Base-by-base conservation (phyloP, 176 grass and related monocot species). In the Paspalum vaginatum region DNA sequence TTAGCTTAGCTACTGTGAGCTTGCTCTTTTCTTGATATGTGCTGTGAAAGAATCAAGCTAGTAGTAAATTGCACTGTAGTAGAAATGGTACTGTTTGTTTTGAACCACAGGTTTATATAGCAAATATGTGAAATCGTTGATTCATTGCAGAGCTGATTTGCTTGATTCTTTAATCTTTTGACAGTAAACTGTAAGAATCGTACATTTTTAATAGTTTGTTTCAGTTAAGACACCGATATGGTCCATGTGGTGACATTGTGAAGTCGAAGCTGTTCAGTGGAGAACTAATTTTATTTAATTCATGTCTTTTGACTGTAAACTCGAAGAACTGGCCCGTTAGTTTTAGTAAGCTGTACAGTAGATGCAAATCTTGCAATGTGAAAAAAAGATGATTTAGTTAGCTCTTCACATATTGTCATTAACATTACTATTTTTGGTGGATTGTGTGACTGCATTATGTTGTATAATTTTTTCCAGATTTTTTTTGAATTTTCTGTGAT, bases 301-400 rank as follows among this genome's bases (percentile, higher is more conserved):
- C 43, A 61, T 61, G 11, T 72, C 57, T 26, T 69, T 73, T 47
- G 55, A 56, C 60, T 61, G 18, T 70, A 20, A 7, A 12, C 13
- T 26, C 10, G 58, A 61, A 43, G 12, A 63, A 52, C 21, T 47
- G 4, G 5, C 24, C 58, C 13, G 54, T 60, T 81, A 24, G 26
- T 76, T 82, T 72, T 21, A 65, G 11, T 85, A 24, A 10, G 2
- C 11, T 79, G 81, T 18, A 52, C 60, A 79, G 72, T 67, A 58
- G 14, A 27, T 66, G n/a, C 0, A 51, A 54, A 76, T 51, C 59
- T 22, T 75, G 10, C n/a, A 58, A 61, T 24, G 18, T 47, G 24
- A 12, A 16, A 49, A 13, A 27, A 10, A 32, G 53, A 24, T 14
- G 2, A 15, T 79, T 75, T 18, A 52, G n/a, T n/a, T n/a, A n/a